phyloP scores from a whole-genome alignment of 805 yeast genomes.

The Kurtzmaniella cleridarum region DNA sequence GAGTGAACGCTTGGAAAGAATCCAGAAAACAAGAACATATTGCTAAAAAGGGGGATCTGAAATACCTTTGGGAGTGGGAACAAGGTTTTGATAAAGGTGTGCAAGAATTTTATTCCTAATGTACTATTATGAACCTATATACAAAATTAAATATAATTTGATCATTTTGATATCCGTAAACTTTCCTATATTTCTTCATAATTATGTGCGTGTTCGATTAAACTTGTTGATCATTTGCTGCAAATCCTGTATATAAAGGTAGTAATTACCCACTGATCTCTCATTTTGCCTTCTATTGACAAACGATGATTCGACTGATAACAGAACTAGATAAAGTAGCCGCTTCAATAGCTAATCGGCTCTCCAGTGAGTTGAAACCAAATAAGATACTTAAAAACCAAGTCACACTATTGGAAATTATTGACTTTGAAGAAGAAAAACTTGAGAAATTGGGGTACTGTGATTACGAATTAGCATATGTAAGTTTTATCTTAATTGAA shows the following conservation, averaged over 20 bases:
- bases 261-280: too few species aligned
- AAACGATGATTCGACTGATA: not conserved
- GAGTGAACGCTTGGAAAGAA: conserved; percentile 61
- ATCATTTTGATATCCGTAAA: too few species aligned
- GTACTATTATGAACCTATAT: too few species aligned
- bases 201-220: too few species aligned
- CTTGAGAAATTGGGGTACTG: conserved; percentile 24
- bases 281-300: too few species aligned
- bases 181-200: too few species aligned
- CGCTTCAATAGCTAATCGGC: not conserved
- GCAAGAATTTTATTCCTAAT: conserved; percentile 35
- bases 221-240: too few species aligned
- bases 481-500: conserved; percentile 12
- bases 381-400: conserved; percentile 21
- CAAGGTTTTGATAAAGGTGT: conserved; percentile 75
- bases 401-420: conserved; percentile 27
- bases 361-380: conserved; percentile 4
- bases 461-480: conserved; percentile 32
- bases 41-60: conserved; percentile 47
- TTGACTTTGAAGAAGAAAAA: conserved; percentile 28
- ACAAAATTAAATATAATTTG: too few species aligned
- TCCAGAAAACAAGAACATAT: conserved; percentile 63
- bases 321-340: conserved; percentile 5
- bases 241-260: too few species aligned
- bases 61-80: conserved; percentile 80